Evolutionary conservation across 306 rosid species (phyloP).

Genomic region (Alnus glutinosa): DNA sequence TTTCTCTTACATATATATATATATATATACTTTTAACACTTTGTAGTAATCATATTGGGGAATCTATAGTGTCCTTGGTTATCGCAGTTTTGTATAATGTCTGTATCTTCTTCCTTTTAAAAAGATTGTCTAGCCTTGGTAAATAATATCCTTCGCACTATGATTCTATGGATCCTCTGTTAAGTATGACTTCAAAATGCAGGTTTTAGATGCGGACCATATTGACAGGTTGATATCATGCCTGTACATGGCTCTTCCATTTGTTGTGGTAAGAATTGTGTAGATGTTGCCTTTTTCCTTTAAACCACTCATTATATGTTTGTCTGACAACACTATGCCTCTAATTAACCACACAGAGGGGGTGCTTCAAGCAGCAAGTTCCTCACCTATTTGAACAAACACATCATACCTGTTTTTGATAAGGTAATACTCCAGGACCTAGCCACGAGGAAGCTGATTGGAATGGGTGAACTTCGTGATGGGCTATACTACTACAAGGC

Average conservation of each 20-base stretch:
- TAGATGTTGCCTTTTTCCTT: slow-evolving; percentile 8
- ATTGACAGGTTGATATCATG: slow-evolving; percentile 92
- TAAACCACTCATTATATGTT: slow-evolving; percentile 1
- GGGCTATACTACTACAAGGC: no score
- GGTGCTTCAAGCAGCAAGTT: slow-evolving; percentile 97
- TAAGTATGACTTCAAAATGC: slow-evolving; percentile 32
- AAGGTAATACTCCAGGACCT: slow-evolving; percentile 66
- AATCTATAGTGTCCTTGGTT: not conserved
- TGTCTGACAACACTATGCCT: slow-evolving; percentile 16
- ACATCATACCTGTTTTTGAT: slow-evolving; percentile 84
- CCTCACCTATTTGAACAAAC: slow-evolving; percentile 73
- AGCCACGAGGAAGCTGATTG: no score
- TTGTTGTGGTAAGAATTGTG: slow-evolving; percentile 71
- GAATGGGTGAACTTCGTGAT: no score
- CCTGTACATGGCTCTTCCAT: slow-evolving; percentile 89
- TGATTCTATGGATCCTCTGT: not conserved
- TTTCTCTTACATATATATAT: no score
- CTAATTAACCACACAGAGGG: slow-evolving; percentile 47
- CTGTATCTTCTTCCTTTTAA: not conserved
- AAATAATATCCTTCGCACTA: not conserved
- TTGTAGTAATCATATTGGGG: not conserved
- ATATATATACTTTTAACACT: no score
- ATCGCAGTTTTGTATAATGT: not conserved
- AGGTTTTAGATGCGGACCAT: slow-evolving; percentile 91
- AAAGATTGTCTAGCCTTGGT: not conserved